Conservation (phyloP, 805 yeast genomes). For the Ogataea saltuana region DNA sequence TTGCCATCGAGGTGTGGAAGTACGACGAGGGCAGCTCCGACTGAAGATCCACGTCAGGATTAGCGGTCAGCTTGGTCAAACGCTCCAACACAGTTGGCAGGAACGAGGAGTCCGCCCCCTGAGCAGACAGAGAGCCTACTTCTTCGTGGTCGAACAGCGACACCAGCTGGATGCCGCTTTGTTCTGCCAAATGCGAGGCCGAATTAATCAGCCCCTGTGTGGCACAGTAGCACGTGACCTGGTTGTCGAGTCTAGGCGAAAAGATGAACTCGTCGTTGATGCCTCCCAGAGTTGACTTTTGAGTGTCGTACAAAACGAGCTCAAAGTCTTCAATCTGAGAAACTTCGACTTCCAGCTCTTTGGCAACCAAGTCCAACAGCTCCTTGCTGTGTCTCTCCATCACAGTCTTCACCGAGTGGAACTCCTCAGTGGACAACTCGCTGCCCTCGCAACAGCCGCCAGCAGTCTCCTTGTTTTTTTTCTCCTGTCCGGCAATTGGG, state of each 20-base stretch:
- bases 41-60: slow-evolving; percentile 38
- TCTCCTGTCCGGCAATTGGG: slow-evolving; percentile 71
- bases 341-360: slow-evolving; percentile 54
- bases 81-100: slow-evolving; percentile 77
- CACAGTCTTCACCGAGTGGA: slow-evolving; percentile 63
- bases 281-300: slow-evolving; percentile 83
- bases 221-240: slow-evolving; percentile 84
- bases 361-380: slow-evolving; percentile 66
- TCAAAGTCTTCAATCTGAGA: slow-evolving; percentile 84
- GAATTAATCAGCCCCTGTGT: slow-evolving; percentile 64
- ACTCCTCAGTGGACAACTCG: slow-evolving; percentile 52
- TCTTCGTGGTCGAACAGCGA: slow-evolving; percentile 96
- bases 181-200: slow-evolving; percentile 37
- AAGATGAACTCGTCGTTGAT: slow-evolving; percentile 86
- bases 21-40: slow-evolving; percentile 37
- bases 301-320: slow-evolving; percentile 80
- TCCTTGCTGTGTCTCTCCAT: slow-evolving; percentile 76
- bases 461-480: slow-evolving; percentile 5
- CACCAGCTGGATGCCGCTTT: slow-evolving; percentile 65
- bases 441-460: slow-evolving; percentile 52
- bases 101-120: slow-evolving; percentile 94
- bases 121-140: slow-evolving; percentile 89
- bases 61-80: slow-evolving; percentile 50
- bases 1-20: slow-evolving; percentile 59
- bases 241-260: slow-evolving; percentile 88